A percentile compares a stretch with the other conserved stretches of the same genome.
phyloP scores from a whole-genome alignment of 2,329 filamentous ascomycete species.

The Botryosphaeria dothidea region DNA sequence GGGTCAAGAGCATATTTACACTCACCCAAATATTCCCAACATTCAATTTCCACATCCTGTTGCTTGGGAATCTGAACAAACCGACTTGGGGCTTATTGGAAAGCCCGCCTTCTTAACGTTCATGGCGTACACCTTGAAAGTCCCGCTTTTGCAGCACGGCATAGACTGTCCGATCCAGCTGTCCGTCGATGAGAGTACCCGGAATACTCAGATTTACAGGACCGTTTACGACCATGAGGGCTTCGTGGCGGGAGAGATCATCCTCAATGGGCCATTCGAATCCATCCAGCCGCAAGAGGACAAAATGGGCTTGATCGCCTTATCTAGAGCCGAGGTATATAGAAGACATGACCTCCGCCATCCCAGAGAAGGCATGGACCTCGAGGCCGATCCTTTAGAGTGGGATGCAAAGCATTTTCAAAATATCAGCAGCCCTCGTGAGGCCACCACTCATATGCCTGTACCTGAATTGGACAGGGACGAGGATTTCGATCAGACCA shows the following conservation, averaged over 20 bases:
- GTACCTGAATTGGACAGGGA: too few relatives aligned
- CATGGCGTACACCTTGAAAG: background rate
- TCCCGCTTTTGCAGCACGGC: too few relatives aligned
- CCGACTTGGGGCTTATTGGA: background rate
- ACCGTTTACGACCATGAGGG: too few relatives aligned
- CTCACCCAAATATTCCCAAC: background rate
- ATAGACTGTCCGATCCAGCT: too few relatives aligned
- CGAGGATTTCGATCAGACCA: background rate
- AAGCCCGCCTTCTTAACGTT: background rate
- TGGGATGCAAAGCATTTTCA: background rate
- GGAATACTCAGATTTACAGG: too few relatives aligned
- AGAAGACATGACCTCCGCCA: too few relatives aligned
- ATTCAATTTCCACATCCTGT: background rate
- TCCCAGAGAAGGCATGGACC: too few relatives aligned
- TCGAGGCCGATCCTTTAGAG: background rate
- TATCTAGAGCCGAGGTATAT: background rate
- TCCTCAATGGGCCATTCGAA: background rate
- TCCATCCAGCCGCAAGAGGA: background rate
- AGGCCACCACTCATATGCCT: background rate
- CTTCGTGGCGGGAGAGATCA: background rate
- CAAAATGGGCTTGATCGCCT: background rate
- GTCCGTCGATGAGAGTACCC: too few relatives aligned
- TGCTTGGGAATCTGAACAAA: background rate
- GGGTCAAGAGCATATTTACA: too few relatives aligned
- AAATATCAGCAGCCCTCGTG: background rate